Evolutionary conservation across 2,329 filamentous ascomycete species (phyloP), one percentile per base, ranked within the genome.

Genomic region (Neonectria sp.): DNA sequence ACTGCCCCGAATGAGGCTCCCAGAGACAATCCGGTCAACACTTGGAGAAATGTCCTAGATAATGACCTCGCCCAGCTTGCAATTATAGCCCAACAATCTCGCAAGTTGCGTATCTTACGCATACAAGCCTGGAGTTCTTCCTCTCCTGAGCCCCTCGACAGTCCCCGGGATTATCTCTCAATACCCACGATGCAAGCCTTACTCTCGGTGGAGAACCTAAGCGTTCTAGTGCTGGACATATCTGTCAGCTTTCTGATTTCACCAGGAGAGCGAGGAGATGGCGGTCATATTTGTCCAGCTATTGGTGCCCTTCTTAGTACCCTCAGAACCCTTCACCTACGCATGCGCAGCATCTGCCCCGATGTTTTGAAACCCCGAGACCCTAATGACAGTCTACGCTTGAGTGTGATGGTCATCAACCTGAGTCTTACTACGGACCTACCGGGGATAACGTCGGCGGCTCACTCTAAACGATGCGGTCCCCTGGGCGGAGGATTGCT

Each of bases 311-410:
- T 70, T 49, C 70, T 70, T 56, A 15, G n/a, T 45, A 60, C 43
- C 40, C 68, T 73, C 53, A 56, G 9, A 56, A 64, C 37, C 46
- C 68, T 75, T 59, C 68, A 69, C 51, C 25, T 73, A 37, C 63
- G 70, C 24, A 66, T 68, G 63, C 66, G 58, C 57, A 70, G 6
- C 55, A 69, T 75, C 40, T 75, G 71, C 31, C 71, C 64, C 3
- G 63, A 70, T 31, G 68, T 53, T 25, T 52, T 74, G 21, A 70
- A 68, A n/a, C 71, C 69, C 6, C 60, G 6, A 46, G 48, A 68
- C 45, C 7, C 52, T 12, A 55, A 31, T 27, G 43, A 49, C 3
- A 66, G 2, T 25, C 57, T 74, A 13, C 43, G 33, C 21, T 57
- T 72, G 55, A 58, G 31, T 37, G 48, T 40, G 21, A 43, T 67